A percentile compares a stretch with the other conserved stretches of the same genome.
These are phyloP conservation scores for Colletotrichum sp. DNA, from an alignment of 2,329 filamentous ascomycete genomes.

Conservation along the genomic window DNA sequence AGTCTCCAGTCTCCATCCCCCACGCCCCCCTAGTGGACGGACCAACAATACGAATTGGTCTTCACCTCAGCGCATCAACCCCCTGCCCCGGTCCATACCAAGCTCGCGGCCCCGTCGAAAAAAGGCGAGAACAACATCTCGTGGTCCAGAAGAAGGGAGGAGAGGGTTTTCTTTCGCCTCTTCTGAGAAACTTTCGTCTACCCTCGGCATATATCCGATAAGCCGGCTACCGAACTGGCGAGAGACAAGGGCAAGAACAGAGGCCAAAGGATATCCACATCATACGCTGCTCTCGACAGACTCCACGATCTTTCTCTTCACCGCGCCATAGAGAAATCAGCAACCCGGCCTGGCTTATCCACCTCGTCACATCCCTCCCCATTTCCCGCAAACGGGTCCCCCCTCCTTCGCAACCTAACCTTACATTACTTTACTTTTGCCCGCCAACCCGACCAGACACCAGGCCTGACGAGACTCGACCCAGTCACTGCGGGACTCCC, in stretches of 20 bases:
- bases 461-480: background rate
- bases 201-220: constrained; percentile 13
- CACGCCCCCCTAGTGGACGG: constrained; percentile 1
- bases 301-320: constrained; percentile 4
- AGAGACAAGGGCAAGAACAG: background rate
- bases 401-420: background rate
- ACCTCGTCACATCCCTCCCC: constrained; percentile 2
- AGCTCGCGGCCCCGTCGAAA: constrained; percentile 14
- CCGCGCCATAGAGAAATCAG: background rate
- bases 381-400: background rate
- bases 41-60: constrained; percentile 17
- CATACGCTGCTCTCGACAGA: background rate
- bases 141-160: background rate
- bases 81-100: constrained; percentile 2
- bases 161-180: background rate
- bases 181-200: background rate
- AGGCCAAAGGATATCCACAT: background rate
- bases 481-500: constrained; percentile 1
- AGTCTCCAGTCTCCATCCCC: background rate
- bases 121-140: constrained; percentile 7
- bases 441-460: background rate
- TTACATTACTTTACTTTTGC: background rate
- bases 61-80: constrained; percentile 13
- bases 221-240: background rate
- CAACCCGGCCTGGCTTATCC: background rate